phyloP scores from a whole-genome alignment of 192 early-diverging fungal genomes.

The Geranomyces variabilis region DNA sequence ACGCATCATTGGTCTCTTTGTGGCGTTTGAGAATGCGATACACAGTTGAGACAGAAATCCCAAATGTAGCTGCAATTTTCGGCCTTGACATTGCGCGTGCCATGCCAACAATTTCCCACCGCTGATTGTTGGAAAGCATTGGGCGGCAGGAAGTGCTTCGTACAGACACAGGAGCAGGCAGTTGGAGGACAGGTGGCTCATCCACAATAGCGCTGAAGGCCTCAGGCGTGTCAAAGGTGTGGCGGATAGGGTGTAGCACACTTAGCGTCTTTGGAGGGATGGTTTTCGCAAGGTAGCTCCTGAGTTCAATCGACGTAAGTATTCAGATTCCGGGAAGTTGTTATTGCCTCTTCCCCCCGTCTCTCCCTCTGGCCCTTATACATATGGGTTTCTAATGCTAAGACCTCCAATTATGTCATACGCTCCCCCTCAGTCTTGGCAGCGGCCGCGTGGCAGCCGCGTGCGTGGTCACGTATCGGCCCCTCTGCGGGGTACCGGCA shows the following conservation, averaged over 20 bases:
- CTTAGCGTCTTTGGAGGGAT: too few species aligned
- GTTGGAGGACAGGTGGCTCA: background rate
- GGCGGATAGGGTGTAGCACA: background rate
- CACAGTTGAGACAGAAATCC: background rate
- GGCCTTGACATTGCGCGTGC: background rate
- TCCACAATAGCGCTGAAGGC: background rate
- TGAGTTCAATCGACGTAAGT: too few species aligned
- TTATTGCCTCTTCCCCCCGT: too few species aligned
- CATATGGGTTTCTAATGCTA: too few species aligned
- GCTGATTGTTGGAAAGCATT: background rate
- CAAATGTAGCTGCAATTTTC: background rate
- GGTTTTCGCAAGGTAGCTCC: too few species aligned
- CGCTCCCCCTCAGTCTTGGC: too few species aligned
- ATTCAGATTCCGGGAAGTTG: too few species aligned
- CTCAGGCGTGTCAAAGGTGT: background rate
- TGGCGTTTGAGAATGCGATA: background rate
- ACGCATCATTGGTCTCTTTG: background rate
- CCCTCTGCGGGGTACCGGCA: too few species aligned
- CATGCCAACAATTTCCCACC: background rate
- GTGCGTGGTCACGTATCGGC: too few species aligned
- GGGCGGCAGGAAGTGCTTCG: background rate
- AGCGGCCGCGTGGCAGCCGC: too few species aligned
- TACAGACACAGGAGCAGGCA: background rate
- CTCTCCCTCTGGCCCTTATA: too few species aligned
- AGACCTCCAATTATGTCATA: too few species aligned